Base-by-base conservation (phyloP, 768 basidiomycete genomes). In the Termitomyces sp. region DNA sequence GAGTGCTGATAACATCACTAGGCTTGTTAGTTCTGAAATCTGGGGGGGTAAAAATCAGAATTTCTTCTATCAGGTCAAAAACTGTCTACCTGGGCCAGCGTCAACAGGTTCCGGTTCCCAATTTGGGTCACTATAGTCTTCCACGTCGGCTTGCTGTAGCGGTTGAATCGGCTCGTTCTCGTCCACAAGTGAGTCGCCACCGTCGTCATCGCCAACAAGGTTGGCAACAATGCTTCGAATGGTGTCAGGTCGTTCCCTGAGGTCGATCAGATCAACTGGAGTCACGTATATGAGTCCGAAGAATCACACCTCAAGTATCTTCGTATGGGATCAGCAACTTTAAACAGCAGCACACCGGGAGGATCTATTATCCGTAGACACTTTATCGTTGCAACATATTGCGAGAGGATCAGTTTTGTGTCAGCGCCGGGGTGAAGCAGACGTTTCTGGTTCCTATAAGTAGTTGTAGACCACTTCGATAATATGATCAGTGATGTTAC, bases 41-140 rank as follows among this genome's bases (percentile, higher is more conserved):
- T 94, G 46, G 12, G 48, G n/a, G 40, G 27, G 13, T 2, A 15
- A 9, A 18, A 12, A 5, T 43, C 20, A 36, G 25, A 7, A 15
- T 10, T 3, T 0, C 32, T 7, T 18, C 11, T 7, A 36, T 18
- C 35, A 48, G 20, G 31, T 5, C n/a, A 10, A 41, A 18, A 65
- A 32, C 13, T n/a, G 1, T 12, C 54, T 59, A 95, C 94, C 90
- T 53, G 93, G 92, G 0, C 95, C 97, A 31, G 97, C 97, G 68
- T 99, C 97, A 52, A 95, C 81, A 0, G 97, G 95, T 65, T 98
- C 95, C 0, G 97, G 97, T 42, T 89, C 86, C 97, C 97, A 99
- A 56, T 91, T 88, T 0, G 91, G 86, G 66, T 99, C 95, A 1
- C 78, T 79, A 63, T 89, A 98, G 58, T 98, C 92, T 60, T 98